phyloP scores from a whole-genome alignment of 257 asterid species.

The Hygrophila difformis region DNA sequence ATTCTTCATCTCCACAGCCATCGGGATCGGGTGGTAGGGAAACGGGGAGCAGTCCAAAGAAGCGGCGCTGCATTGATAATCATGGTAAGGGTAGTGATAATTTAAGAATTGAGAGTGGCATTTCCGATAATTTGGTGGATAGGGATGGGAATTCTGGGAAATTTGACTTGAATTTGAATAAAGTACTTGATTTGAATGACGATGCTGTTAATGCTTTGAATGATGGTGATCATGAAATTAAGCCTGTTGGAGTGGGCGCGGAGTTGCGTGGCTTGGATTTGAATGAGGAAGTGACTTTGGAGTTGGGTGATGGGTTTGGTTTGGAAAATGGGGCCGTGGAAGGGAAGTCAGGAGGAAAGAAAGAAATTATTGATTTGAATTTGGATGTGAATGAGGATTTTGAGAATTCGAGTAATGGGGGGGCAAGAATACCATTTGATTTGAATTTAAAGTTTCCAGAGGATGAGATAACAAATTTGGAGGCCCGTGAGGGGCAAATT shows the following conservation, averaged over 20 bases:
- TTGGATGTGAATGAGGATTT: constrained; percentile 43
- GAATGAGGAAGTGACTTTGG: constrained; percentile 34
- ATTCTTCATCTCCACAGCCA: constrained; percentile 20
- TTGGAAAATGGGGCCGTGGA: constrained; percentile 13
- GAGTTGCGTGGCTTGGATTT: constrained; percentile 47
- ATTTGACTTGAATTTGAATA: constrained; percentile 40
- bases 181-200: constrained; percentile 32
- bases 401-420: constrained; percentile 23
- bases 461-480: constrained; percentile 39
- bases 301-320: constrained; percentile 23
- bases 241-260: constrained; percentile 26
- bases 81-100: constrained; percentile 24
- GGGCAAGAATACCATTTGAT: constrained; percentile 46
- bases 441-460: constrained; percentile 63
- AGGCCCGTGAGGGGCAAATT: constrained; percentile 17
- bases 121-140: constrained; percentile 21
- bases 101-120: constrained; percentile 18
- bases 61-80: constrained; percentile 31
- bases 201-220: constrained; percentile 27
- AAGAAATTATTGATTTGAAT: constrained; percentile 62
- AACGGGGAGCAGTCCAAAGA: constrained; percentile 29
- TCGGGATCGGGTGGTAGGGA: constrained; percentile 16
- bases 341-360: constrained; percentile 16
- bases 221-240: constrained; percentile 27
- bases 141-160: constrained; percentile 22